Evolutionary conservation across 2,329 filamentous ascomycete species (phyloP).

Genomic region (Fusarium torreyae): DNA sequence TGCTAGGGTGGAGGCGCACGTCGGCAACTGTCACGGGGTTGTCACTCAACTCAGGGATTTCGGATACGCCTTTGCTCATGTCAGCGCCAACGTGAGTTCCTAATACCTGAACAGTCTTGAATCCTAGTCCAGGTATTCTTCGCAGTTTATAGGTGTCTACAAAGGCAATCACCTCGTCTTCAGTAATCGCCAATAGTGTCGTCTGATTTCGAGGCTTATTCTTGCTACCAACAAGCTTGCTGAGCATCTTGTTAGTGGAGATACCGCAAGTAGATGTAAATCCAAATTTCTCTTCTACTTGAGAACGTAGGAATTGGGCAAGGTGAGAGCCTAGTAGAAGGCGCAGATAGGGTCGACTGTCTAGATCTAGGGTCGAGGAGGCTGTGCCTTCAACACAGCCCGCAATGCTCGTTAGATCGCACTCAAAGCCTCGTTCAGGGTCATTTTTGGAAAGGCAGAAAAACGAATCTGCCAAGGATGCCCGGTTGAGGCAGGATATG

Average conservation of each 20-base stretch:
- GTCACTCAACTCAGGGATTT: constrained; percentile 52
- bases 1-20: constrained; percentile 73
- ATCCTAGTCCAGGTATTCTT: constrained; percentile 88
- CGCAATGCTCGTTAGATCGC: constrained; percentile 77
- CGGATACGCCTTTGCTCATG: constrained; percentile 53
- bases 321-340: constrained; percentile 86
- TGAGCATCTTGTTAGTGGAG: constrained; percentile 87
- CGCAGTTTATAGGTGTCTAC: constrained; percentile 83
- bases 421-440: constrained; percentile 84
- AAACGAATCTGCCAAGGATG: constrained; percentile 78
- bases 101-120: constrained; percentile 68
- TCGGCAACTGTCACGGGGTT: constrained; percentile 73
- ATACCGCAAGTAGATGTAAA: constrained; percentile 92
- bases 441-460: constrained; percentile 82
- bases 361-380: constrained; percentile 46
- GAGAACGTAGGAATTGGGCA: constrained; percentile 78
- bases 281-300: constrained; percentile 81
- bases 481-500: constrained; percentile 75
- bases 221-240: constrained; percentile 86
- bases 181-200: constrained; percentile 79
- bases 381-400: constrained; percentile 68
- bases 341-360: constrained; percentile 66
- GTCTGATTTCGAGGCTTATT: constrained; percentile 94
- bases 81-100: constrained; percentile 68
- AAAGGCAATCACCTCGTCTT: constrained; percentile 73